phyloP scores from a whole-genome alignment of 164 flowering plant species.

The Vitis rotundifolia region DNA sequence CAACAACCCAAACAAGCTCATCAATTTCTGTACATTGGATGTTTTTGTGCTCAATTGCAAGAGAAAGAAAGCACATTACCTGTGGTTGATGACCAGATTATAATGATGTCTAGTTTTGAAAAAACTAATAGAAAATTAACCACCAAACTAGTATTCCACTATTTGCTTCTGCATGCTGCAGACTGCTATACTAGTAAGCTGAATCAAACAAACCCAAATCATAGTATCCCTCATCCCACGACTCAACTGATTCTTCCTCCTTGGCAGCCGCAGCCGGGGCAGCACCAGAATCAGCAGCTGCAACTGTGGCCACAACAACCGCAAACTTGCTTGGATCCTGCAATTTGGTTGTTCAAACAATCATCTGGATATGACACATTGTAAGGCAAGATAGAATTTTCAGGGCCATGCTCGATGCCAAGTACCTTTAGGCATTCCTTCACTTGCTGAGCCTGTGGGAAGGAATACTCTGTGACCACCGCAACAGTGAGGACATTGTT shows the following conservation, averaged over 20 bases:
- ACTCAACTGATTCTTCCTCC: constrained; percentile 54
- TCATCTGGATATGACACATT: background rate
- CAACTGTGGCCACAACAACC: constrained; percentile 40
- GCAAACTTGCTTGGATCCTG: constrained; percentile 82
- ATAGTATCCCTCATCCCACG: constrained; percentile 39
- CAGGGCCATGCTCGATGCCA: too few species aligned
- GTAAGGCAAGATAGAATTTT: too few species aligned
- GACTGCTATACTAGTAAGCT: background rate
- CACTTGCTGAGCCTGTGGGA: constrained; percentile 68
- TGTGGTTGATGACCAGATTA: too few species aligned
- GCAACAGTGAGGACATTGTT: constrained; percentile 67
- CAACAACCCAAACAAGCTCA: too few species aligned
- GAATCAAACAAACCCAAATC: constrained; percentile 32
- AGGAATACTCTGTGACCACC: constrained; percentile 55
- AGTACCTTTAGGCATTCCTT: constrained; percentile 50
- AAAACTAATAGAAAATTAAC: too few species aligned
- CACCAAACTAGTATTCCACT: too few species aligned
- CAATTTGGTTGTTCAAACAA: background rate
- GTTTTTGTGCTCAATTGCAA: too few species aligned
- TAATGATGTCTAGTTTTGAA: too few species aligned
- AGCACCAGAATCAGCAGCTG: constrained; percentile 16
- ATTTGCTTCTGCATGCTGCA: too few species aligned
- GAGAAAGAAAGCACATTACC: too few species aligned
- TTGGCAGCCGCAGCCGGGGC: constrained; percentile 30
- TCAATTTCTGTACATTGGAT: too few species aligned